Conservation (phyloP, 495 filamentous ascomycete genomes). For the Podospora didyma region DNA sequence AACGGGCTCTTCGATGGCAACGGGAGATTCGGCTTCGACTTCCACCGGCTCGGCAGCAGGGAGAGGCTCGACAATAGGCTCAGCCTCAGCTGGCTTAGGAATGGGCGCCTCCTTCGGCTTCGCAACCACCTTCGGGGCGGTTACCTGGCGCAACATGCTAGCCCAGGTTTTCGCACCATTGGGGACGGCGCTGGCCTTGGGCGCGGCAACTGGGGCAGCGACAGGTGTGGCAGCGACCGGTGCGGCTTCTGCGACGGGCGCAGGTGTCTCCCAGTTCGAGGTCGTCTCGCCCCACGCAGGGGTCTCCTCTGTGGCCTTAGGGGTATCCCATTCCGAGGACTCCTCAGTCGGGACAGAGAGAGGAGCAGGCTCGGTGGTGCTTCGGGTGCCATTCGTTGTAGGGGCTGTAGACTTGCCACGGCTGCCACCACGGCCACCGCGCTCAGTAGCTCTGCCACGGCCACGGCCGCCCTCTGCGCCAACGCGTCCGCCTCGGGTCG, state of each 20-base stretch:
- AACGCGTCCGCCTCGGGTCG: constrained; percentile 56
- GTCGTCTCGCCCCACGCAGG: constrained; percentile 22
- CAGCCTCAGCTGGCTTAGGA: constrained; percentile 38
- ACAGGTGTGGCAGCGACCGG: constrained; percentile 18
- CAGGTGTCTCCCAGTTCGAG: constrained; percentile 5
- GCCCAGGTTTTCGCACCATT: constrained; percentile 50
- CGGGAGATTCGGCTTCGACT: constrained; percentile 31
- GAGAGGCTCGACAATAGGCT: constrained; percentile 35
- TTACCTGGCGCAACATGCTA: constrained; percentile 49
- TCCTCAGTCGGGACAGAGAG: constrained; percentile 48
- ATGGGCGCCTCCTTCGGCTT: constrained; percentile 43
- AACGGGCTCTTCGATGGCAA: constrained; percentile 25
- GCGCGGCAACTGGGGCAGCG: constrained; percentile 17
- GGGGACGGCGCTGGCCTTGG: constrained; percentile 21
- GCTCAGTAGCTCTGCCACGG: constrained; percentile 68
- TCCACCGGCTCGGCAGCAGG: constrained; percentile 31
- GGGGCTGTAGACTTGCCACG: constrained; percentile 47
- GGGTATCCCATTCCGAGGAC: constrained; percentile 35
- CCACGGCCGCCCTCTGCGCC: constrained; percentile 63
- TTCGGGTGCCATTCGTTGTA: constrained; percentile 46
- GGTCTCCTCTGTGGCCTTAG: constrained; percentile 33
- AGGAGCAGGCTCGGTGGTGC: constrained; percentile 44
- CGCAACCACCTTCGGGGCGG: constrained; percentile 37
- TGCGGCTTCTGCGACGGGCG: constrained; percentile 20
- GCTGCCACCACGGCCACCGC: constrained; percentile 64